Base-by-base conservation (phyloP, 768 basidiomycete genomes). In the Sutorius australiensis region DNA sequence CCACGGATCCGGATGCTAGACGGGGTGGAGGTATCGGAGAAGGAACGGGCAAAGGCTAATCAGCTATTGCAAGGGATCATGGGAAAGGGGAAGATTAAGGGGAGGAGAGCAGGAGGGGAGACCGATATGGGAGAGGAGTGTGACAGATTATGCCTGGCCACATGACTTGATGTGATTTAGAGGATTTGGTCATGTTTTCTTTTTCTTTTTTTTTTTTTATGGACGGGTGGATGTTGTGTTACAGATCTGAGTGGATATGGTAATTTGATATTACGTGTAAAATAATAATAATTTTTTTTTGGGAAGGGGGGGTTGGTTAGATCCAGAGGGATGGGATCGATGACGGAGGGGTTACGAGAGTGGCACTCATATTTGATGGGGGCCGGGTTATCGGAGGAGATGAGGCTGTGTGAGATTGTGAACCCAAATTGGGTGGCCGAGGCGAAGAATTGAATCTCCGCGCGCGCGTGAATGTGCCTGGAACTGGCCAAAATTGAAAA, bases 21-120 rank as follows among this genome's bases (percentile, higher is more conserved):
- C 73, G 95, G 95, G 50, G 82, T 98, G 64, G 78, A 78, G 55
- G 82, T 95, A 63, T 80, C 80, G 68, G 81, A 79, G 65, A 91
- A 89, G 77, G 94, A 98, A 79, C 80, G 86, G 74, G 75, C 74
- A 57, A 97, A 95, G 77, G 91, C 89, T 55, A 77, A 80, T 70
- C 74, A 80, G 62, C 66, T 97, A 64, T 72, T 92, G 59, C 71
- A 71, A 68, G 79, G 81, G 58, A 77, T 82, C 59, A 69, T 73
- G 74, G 73, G 70, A 62, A 71, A 70, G 68, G 69, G 64, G 58
- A 70, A 65, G 65, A 68, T 68, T 64, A 71, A 67, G 67, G 61
- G 57, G 59, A 58, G 50, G 54, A 59, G 38, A 21, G 51, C 53
- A 50, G 61, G 52, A 56, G 58, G 48, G 37, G 49, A 37, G 21